Conservation (phyloP, 352 stramenopile species). For the Phytophthora litchii region DNA sequence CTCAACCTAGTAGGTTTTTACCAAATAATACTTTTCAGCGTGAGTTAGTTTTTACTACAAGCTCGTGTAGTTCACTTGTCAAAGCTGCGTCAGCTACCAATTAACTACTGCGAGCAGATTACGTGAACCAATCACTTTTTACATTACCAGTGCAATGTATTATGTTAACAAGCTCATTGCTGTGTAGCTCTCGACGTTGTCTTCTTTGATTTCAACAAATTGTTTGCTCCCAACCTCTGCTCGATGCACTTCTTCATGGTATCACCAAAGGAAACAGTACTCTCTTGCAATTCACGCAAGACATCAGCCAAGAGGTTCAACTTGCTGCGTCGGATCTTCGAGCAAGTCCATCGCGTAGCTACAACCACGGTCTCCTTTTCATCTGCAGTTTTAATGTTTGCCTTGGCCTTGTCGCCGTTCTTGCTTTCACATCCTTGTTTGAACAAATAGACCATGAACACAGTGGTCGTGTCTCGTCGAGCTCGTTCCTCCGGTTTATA, state of each 20-base stretch:
- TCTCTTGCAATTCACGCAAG: conserved; percentile 25
- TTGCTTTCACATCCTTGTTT: neutral
- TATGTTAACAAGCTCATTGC: neutral
- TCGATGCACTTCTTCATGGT: conserved; percentile 36
- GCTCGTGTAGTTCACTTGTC: too few relatives aligned
- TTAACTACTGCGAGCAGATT: too few relatives aligned
- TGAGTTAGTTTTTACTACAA: too few relatives aligned
- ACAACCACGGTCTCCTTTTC: conserved; percentile 33
- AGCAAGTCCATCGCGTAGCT: conserved; percentile 27
- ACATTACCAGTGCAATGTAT: too few relatives aligned
- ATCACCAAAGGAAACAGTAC: conserved; percentile 28
- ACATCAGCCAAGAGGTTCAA: conserved; percentile 20
- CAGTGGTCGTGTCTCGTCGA: conserved; percentile 38
- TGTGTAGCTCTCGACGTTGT: neutral
- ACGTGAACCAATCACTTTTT: too few relatives aligned
- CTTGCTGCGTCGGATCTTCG: conserved; percentile 21
- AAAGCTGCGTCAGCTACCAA: too few relatives aligned
- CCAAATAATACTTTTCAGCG: too few relatives aligned
- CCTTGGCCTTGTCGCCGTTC: neutral
- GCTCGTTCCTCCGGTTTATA: conserved; percentile 39
- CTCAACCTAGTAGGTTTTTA: too few relatives aligned
- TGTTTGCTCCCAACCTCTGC: conserved; percentile 18
- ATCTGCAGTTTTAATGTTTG: neutral
- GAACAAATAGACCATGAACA: conserved; percentile 32
- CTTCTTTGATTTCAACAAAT: conserved; percentile 1